Percentiles rank a stretch among this genome's conserved stretches.
Conservation (phyloP, 257 asterid genomes). For the Solanum appendiculatum region DNA sequence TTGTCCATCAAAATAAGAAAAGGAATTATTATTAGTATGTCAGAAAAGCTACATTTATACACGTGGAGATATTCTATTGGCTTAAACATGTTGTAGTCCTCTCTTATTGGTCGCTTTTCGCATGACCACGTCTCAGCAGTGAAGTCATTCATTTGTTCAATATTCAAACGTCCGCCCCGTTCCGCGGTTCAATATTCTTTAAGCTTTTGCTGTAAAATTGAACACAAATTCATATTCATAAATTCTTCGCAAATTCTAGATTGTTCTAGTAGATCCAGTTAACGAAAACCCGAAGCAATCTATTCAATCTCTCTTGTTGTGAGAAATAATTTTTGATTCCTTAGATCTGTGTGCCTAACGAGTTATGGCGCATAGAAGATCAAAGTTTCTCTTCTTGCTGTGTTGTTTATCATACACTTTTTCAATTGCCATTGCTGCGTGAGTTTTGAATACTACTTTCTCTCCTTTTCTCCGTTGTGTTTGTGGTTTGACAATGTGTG, state of each 20-base stretch:
- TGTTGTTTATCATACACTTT: conserved; percentile 38
- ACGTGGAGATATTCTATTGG: background rate
- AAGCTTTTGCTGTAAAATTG: background rate
- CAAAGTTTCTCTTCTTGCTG: conserved; percentile 34
- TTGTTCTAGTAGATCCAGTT: background rate
- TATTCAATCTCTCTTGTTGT: background rate
- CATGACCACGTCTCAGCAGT: background rate
- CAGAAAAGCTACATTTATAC: background rate
- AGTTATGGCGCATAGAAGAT: conserved; percentile 65
- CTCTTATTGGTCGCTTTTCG: background rate
- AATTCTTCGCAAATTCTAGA: background rate
- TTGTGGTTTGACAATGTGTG: background rate
- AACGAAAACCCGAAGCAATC: background rate
- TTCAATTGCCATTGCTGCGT: conserved; percentile 70
- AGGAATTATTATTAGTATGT: background rate
- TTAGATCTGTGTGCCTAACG: conserved; percentile 37
- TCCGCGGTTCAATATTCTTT: background rate
- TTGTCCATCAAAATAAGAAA: background rate
- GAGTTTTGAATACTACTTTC: conserved; percentile 10
- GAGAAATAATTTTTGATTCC: background rate
- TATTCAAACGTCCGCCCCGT: background rate
- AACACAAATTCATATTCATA: background rate
- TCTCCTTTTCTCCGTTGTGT: background rate
- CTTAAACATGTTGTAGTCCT: background rate
- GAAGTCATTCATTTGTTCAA: background rate